These are phyloP conservation scores for Globisporangium spiculum DNA, from an alignment of 352 stramenopile species.

Conservation along the genomic window DNA sequence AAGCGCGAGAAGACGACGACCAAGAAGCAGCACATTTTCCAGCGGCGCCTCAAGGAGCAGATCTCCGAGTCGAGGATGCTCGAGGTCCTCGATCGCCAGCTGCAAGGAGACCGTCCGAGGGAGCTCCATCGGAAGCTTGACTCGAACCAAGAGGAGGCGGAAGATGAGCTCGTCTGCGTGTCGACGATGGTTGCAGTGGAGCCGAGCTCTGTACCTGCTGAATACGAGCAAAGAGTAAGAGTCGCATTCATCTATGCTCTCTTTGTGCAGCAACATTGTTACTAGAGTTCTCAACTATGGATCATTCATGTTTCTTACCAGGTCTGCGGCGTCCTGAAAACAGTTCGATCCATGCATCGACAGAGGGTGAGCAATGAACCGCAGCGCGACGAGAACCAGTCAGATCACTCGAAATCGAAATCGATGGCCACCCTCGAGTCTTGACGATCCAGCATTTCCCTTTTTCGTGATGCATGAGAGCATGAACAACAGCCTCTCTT, in stretches of 20 bases:
- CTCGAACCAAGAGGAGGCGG: conserved; percentile 32
- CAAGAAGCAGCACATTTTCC: conserved; percentile 28
- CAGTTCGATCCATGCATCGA: conserved; percentile 36
- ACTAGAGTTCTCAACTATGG: neutral
- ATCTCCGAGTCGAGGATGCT: conserved; percentile 72
- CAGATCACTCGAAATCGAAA: conserved; percentile 9
- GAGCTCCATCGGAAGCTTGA: conserved; percentile 8
- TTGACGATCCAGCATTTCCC: neutral
- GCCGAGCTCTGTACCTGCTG: conserved; percentile 9
- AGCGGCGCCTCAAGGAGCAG: conserved; percentile 55
- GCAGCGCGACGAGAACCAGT: conserved; percentile 20
- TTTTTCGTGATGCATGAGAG: neutral
- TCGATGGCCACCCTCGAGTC: neutral
- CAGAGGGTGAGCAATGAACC: conserved; percentile 21
- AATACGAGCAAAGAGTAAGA: conserved; percentile 32
- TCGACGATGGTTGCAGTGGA: conserved; percentile 66
- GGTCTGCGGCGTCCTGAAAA: conserved; percentile 40
- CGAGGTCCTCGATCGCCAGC: conserved; percentile 52
- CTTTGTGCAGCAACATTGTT: too few species aligned
- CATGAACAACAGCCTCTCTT: neutral
- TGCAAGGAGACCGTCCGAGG: conserved; percentile 18
- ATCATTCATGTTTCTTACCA: conserved; percentile 7
- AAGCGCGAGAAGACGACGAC: conserved; percentile 1
- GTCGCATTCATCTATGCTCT: neutral
- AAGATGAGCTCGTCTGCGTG: conserved; percentile 68